Base-by-base conservation (phyloP, 2,329 filamentous ascomycete genomes). In the Fusarium pseudocircinatum region DNA sequence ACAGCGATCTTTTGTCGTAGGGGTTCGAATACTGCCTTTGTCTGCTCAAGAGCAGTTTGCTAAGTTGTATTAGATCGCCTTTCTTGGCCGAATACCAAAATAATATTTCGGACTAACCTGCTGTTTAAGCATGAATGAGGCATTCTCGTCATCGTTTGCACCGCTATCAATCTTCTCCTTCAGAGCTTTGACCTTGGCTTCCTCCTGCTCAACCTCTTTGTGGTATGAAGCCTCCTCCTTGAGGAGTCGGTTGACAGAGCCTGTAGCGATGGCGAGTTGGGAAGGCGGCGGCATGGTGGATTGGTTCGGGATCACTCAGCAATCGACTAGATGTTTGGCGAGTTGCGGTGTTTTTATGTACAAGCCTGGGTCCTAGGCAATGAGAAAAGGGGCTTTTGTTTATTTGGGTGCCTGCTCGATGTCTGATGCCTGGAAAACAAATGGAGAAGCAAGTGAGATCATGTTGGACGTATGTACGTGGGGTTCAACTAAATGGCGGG, bases 201-300 rank as follows among this genome's bases (percentile, higher is more conserved):
- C 87, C 81, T 98, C 95, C 73, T 92, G 87, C 72, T 88, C 85
- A 26, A 95, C 88, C 82, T 99, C 96, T 80, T 93, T 93, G 86
- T 95, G 93, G 85, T 99, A 98, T 78, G 92, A 96, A 43, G 89
- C 86, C 82, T 98, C 94, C 83, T 99, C 96, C 83, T 97, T 98
- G 75, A 97, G 90, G 53, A 98, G 89, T 67, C 96, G 94, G 77
- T 89, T 87, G 75, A 98, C 90, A 26, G 94, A 91, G 70, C 92
- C 90, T 30, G 94, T 96, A 49, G 93, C 91, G 80, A 98, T 96
- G 78, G 90, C 83, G 81, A 98, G 90, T 76, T 91, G 88, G 2
- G 92, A 91, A 49, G 93, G 93, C 37, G 94, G 88, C 7, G 94
- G 88, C 95, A 97, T 97, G 56, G 57, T 83, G 75, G 43, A 59